These are phyloP conservation scores for Sporothrix variecibatus DNA, from an alignment of 2,329 filamentous ascomycete genomes.

Conservation along the genomic window DNA sequence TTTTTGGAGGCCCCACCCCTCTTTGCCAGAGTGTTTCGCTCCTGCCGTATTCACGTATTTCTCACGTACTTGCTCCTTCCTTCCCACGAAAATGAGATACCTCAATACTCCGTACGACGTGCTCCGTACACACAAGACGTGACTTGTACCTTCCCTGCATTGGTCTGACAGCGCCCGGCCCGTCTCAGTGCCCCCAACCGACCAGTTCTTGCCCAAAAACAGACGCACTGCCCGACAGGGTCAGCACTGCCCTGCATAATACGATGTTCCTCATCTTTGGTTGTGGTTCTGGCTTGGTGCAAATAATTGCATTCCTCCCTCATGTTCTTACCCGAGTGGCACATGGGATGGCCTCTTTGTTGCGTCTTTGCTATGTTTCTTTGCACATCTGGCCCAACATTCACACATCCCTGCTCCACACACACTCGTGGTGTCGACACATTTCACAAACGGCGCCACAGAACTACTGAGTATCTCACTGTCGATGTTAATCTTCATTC, in stretches of 20 bases:
- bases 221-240: slow-evolving; percentile 10
- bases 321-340: neutral
- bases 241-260: slow-evolving; percentile 7
- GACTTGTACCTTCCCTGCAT: neutral
- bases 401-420: slow-evolving; percentile 9
- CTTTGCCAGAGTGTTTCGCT: slow-evolving; percentile 1
- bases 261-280: neutral
- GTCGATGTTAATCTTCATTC: neutral
- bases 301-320: neutral
- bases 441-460: neutral
- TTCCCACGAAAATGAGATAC: no score
- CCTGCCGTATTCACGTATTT: slow-evolving; percentile 14
- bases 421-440: slow-evolving; percentile 1
- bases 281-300: neutral
- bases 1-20: slow-evolving; percentile 5
- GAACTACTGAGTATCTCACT: neutral
- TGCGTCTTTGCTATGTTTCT: neutral
- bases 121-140: no score
- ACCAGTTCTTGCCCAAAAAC: slow-evolving; percentile 12
- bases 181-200: neutral
- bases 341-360: neutral
- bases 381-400: neutral
- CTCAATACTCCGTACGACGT: no score
- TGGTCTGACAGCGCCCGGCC: slow-evolving; percentile 14
- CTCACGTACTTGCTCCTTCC: neutral